phyloP scores from a whole-genome alignment of 2,329 filamentous ascomycete species.

The Penicillium concentricum region DNA sequence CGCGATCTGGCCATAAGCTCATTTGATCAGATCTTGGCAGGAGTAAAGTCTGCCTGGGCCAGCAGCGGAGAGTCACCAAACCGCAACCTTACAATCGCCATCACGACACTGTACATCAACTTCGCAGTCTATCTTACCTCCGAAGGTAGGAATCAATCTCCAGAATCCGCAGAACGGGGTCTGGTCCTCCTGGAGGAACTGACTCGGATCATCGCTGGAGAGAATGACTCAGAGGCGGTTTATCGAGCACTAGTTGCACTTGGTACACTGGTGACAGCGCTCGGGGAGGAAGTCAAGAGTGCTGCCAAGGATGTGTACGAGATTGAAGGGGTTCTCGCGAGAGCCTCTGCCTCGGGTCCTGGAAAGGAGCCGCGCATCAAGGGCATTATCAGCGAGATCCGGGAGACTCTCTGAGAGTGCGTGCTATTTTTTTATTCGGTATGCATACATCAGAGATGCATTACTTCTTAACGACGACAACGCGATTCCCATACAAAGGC shows the following conservation, averaged over 20 bases:
- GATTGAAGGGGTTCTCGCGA: slow-evolving; percentile 48
- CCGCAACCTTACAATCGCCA: slow-evolving; percentile 77
- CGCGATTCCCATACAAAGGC: slow-evolving; percentile 7
- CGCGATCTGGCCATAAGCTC: slow-evolving; percentile 60
- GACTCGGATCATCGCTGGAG: slow-evolving; percentile 61
- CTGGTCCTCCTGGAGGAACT: slow-evolving; percentile 62
- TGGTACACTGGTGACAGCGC: slow-evolving; percentile 67
- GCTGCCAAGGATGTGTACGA: slow-evolving; percentile 59
- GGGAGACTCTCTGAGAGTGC: slow-evolving; percentile 32
- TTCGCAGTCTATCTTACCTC: slow-evolving; percentile 69
- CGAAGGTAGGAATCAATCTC: slow-evolving; percentile 38
- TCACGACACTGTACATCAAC: slow-evolving; percentile 82
- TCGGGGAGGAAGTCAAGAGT: slow-evolving; percentile 60
- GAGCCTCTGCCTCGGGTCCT: slow-evolving; percentile 48
- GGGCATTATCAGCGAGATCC: slow-evolving; percentile 61
- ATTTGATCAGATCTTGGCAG: slow-evolving; percentile 61
- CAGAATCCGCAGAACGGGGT: slow-evolving; percentile 48
- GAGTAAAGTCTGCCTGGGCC: slow-evolving; percentile 63
- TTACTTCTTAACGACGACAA: slow-evolving; percentile 17
- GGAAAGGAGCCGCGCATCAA: slow-evolving; percentile 62
- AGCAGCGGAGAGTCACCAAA: slow-evolving; percentile 56
- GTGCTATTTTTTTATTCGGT: slow-evolving; percentile 24
- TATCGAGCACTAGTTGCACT: slow-evolving; percentile 80
- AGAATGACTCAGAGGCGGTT: slow-evolving; percentile 76
- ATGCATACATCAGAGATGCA: slow-evolving; percentile 12